Percentiles rank a stretch among this genome's conserved stretches.
Evolutionary conservation across 805 yeast species (phyloP).

Genomic region (Torulaspora delbrueckii): DNA sequence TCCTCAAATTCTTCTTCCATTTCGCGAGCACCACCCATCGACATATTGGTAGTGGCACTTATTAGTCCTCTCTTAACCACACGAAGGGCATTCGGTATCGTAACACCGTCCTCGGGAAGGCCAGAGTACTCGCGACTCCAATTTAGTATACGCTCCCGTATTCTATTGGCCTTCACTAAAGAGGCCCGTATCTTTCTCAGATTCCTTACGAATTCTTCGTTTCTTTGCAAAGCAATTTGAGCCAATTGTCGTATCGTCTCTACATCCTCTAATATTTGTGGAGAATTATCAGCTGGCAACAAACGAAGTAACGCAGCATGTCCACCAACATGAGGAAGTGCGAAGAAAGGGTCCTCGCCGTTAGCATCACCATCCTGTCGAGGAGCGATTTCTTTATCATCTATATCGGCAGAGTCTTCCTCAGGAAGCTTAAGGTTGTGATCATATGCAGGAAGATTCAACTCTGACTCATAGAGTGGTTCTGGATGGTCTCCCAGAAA

Average conservation of each 20-base stretch:
- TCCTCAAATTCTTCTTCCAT: constrained; percentile 32
- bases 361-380: constrained; percentile 13
- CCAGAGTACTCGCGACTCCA: constrained; percentile 89
- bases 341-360: constrained; percentile 59
- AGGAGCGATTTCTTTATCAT: constrained; percentile 9
- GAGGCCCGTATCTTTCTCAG: constrained; percentile 70
- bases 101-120: constrained; percentile 45
- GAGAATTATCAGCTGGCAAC: constrained; percentile 42
- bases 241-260: constrained; percentile 68
- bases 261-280: constrained; percentile 51
- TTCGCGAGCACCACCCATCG: constrained; percentile 19
- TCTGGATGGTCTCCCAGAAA: constrained; percentile 84
- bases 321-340: constrained; percentile 46
- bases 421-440: constrained; percentile 45
- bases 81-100: constrained; percentile 35
- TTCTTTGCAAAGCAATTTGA: constrained; percentile 75
- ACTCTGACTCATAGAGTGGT: constrained; percentile 55
- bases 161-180: constrained; percentile 69
- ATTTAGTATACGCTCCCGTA: constrained; percentile 60
- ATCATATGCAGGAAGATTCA: constrained; percentile 66
- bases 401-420: constrained; percentile 22
- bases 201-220: constrained; percentile 81
- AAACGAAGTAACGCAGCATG: constrained; percentile 14
- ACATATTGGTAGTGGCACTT: constrained; percentile 35
- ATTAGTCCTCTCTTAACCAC: constrained; percentile 36